phyloP scores from a whole-genome alignment of 139 green algal species.

The Picochlorum sp. region DNA sequence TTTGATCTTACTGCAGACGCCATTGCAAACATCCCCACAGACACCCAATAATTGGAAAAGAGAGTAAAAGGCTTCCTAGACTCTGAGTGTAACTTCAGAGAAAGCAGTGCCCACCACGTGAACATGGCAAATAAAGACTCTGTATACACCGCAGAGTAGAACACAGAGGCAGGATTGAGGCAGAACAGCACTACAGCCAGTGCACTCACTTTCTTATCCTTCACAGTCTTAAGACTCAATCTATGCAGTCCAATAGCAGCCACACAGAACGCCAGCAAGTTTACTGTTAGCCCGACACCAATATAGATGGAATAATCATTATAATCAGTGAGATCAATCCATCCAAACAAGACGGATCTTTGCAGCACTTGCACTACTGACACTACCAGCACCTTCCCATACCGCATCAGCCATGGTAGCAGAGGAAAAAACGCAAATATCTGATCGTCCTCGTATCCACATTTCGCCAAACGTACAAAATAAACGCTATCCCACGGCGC shows the following conservation, averaged over 20 bases:
- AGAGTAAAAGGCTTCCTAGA: neutral
- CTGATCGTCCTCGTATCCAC: conserved; percentile 86
- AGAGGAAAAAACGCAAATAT: conserved; percentile 84
- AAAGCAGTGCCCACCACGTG: conserved; percentile 46
- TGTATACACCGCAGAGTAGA: conserved; percentile 73
- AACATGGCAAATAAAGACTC: conserved; percentile 61
- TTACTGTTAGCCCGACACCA: conserved; percentile 23
- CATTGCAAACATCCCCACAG: conserved; percentile 10
- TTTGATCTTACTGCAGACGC: conserved; percentile 45
- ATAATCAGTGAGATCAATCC: no score
- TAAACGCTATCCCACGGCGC: conserved; percentile 78
- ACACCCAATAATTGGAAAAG: neutral
- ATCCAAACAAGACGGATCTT: neutral
- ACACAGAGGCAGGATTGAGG: conserved; percentile 66
- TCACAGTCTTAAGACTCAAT: conserved; percentile 9
- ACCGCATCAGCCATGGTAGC: conserved; percentile 38
- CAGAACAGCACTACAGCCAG: conserved; percentile 56
- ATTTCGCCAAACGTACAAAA: conserved; percentile 54
- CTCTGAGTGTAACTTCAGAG: conserved; percentile 4
- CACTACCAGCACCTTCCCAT: neutral
- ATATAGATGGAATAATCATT: neutral
- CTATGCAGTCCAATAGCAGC: conserved; percentile 15
- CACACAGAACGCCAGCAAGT: conserved; percentile 21
- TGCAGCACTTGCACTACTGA: neutral
- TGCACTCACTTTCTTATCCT: conserved; percentile 24